Evolutionary conservation across 2,329 filamentous ascomycete species (phyloP), one percentile per base, ranked within the genome.

Genomic region (Neoscytalidium dimidiatum): DNA sequence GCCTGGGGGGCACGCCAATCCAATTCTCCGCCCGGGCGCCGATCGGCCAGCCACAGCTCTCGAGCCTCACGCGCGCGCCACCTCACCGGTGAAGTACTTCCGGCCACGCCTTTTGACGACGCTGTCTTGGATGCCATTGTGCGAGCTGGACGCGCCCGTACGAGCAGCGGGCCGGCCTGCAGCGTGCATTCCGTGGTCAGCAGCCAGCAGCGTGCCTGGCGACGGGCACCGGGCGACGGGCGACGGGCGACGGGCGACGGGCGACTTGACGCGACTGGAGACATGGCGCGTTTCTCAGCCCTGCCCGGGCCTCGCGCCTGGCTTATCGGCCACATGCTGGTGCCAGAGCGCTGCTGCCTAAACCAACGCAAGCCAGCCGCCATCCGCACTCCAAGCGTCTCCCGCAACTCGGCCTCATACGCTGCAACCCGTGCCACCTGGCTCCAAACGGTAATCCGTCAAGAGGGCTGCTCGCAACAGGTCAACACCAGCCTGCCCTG

Each of bases 281-380:
- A 38, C 29, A 35, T 53, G 29, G 29, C 51, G 51, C 31, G 19
- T 35, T 23, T 53, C 48, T 53, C 51, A 53, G 52, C 31, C 52
- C 31, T 38, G 31, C 21, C n/a, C n/a, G n/a, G n/a, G n/a, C n/a
- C n/a, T n/a, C n/a, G n/a, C n/a, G 19, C 41, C 17, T 33, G 41
- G 56, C 56, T 60, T 60, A 60, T 60, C 56, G 21, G 26, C 56
- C 21, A 33, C 56, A 28, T 60, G 56, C 46, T 46, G n/a, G n/a
- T 13, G n/a, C n/a, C 49, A 11, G 13, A 21, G 19, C 35, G 41
- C 19, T 60, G 56, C 56, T 60, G 56, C 56, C 56, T 60, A 46
- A 31, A 60, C 38, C 38, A 46, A 44, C 56, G 38, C 38, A 60
- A 46, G 38, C 56, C 56, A 46, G 31, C n/a, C 21, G 11, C 26